Evolutionary conservation across 164 flowering plant genomes (phyloP), one percentile per base, ranked within the genome.

Genomic region (Magnolia kwangsiensis): DNA sequence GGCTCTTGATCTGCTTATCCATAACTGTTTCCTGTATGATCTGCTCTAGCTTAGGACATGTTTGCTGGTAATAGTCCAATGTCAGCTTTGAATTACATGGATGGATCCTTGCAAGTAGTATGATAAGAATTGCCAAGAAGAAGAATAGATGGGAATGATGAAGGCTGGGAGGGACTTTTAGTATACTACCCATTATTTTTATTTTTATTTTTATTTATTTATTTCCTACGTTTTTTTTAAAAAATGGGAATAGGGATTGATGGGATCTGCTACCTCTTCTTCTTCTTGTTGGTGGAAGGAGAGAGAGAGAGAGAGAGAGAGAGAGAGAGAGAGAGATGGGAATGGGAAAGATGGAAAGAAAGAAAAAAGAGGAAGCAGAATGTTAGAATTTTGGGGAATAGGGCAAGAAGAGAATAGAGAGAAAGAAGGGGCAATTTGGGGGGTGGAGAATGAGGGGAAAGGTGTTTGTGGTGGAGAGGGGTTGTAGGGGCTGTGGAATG

Each of bases 1-100:
- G 92, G 80, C 72, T 82, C 45, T 74, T 63, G 81, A 82, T 84
- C 79, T 90, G 92, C 75, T 90, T 90, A 77, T 59, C 68, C 24
- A 86, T 82, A 49, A 88, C 81, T 58, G 77, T 75, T 37, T 83
- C 82, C 49, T 50, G 83, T 0, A 90, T 51, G 74, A 87, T 87
- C 24, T 85, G 73, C 14, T 77, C 80, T 50, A 87, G 77, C 0
- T 45, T 78, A 0, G 94, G 94, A 77, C 94, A 90, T 29, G 81
- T 71, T 21, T 78, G 78, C 61, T 58, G 8, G 88, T 89, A 90
- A 78, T 88, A 90, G 66, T 73, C 75, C n/a, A 69, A n/a, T 69
- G 83, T 65, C 77, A 88, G 89, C 11, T 67, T 73, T 16, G 88
- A 37, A 37, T 37, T 3, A 37, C 45, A 37, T 37, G 45, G 45